These are phyloP conservation scores for Lonicera japonica DNA, from an alignment of 129 eudicot genomes.

Conservation along the genomic window DNA sequence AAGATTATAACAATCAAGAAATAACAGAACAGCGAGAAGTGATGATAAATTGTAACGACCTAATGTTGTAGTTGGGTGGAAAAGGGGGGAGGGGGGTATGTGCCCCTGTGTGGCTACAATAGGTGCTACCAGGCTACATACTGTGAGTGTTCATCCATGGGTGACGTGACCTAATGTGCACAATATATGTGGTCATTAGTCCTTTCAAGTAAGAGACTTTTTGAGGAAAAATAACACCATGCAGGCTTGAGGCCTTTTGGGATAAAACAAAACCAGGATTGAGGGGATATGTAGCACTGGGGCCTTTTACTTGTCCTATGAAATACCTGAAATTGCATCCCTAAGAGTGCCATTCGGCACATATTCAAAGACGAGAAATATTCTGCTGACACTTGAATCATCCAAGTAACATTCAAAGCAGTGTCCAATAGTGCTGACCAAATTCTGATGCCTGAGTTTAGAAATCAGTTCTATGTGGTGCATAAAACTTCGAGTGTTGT, in stretches of 20 bases:
- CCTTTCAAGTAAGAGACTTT: too few relatives aligned
- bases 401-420: slow-evolving; percentile 86
- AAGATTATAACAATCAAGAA: not conserved
- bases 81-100: too few relatives aligned
- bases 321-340: slow-evolving; percentile 69
- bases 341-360: slow-evolving; percentile 80
- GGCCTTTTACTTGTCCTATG: not conserved
- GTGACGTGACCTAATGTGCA: too few relatives aligned
- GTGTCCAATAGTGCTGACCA: slow-evolving; percentile 85
- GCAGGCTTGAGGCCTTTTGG: too few relatives aligned
- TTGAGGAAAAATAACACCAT: too few relatives aligned
- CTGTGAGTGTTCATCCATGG: too few relatives aligned
- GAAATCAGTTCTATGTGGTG: slow-evolving; percentile 75
- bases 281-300: too few relatives aligned
- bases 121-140: too few relatives aligned
- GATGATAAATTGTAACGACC: too few relatives aligned
- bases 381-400: slow-evolving; percentile 84
- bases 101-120: not conserved
- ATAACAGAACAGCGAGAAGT: not conserved
- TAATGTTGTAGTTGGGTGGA: too few relatives aligned
- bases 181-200: too few relatives aligned
- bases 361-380: slow-evolving; percentile 68
- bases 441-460: slow-evolving; percentile 81
- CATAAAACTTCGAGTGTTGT: slow-evolving; percentile 47
- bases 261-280: too few relatives aligned